phyloP scores from a whole-genome alignment of 2,329 filamentous ascomycete genomes.

The Aspergillus pseudoglaucus region DNA sequence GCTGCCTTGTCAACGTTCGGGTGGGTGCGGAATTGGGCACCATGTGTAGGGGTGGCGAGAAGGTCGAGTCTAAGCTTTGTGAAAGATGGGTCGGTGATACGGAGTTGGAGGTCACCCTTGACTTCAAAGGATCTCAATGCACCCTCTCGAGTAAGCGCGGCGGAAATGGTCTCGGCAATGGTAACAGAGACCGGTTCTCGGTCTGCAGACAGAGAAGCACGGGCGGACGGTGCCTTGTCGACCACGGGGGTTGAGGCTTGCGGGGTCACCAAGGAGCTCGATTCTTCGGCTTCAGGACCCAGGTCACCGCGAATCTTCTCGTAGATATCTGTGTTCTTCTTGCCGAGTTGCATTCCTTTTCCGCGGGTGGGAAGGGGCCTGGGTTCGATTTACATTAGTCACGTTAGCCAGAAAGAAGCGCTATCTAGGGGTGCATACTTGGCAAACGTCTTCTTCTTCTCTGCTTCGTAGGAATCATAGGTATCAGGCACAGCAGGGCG shows the following conservation, averaged over 20 bases:
- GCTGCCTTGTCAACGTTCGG: constrained; percentile 88
- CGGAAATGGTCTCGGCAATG: constrained; percentile 82
- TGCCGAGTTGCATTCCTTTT: constrained; percentile 98
- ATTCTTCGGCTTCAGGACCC: constrained; percentile 75
- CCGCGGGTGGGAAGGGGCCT: constrained; percentile 61
- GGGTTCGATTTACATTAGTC: constrained; percentile 39
- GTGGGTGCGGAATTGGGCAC: constrained; percentile 88
- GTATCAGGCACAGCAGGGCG: constrained; percentile 69
- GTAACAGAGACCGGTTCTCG: constrained; percentile 83
- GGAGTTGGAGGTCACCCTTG: constrained; percentile 85
- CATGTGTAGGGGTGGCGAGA: constrained; percentile 67
- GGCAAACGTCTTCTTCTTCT: constrained; percentile 86
- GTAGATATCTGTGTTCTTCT: constrained; percentile 97
- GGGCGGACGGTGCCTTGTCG: constrained; percentile 46
- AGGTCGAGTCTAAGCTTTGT: constrained; percentile 88
- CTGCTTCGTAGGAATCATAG: constrained; percentile 91
- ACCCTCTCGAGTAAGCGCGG: constrained; percentile 82
- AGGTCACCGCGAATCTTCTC: constrained; percentile 89
- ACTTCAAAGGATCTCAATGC: constrained; percentile 78
- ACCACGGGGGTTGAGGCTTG: constrained; percentile 50
- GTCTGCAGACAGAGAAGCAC: constrained; percentile 62
- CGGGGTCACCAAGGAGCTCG: constrained; percentile 60
- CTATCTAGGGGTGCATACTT: constrained; percentile 52
- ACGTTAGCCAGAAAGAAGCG: background rate
- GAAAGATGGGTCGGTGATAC: constrained; percentile 79